phyloP scores from a whole-genome alignment of 164 flowering plant genomes.

The Aristolochia californica region DNA sequence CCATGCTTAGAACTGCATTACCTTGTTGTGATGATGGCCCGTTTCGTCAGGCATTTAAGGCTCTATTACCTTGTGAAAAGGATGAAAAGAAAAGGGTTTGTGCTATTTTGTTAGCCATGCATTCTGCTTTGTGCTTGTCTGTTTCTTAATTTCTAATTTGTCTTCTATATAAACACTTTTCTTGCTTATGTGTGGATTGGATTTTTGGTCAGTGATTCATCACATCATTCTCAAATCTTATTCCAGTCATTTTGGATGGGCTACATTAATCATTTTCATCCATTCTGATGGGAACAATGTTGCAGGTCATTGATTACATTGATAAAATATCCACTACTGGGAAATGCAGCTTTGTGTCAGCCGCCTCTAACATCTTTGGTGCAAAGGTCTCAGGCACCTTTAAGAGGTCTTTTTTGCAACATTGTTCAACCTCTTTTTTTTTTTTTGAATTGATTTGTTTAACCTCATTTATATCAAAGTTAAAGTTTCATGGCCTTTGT shows the following conservation, averaged over 20 bases:
- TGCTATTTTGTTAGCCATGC: not conserved
- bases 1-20: conserved; percentile 67
- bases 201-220: too few relatives aligned
- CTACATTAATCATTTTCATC: not conserved
- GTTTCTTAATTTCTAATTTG: not conserved
- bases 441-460: too few relatives aligned
- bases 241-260: not conserved
- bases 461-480: not conserved
- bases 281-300: not conserved
- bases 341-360: conserved; percentile 68
- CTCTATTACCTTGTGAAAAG: conserved; percentile 65
- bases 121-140: not conserved
- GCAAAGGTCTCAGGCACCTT: conserved; percentile 94
- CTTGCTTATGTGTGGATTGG: not conserved
- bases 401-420: conserved; percentile 48
- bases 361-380: conserved; percentile 64
- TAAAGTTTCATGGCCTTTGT: not conserved
- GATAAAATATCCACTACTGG: conserved; percentile 58
- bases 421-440: too few relatives aligned
- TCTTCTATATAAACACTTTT: not conserved
- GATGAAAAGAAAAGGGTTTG: conserved; percentile 77
- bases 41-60: conserved; percentile 77
- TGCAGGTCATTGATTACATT: conserved; percentile 71
- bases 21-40: conserved; percentile 75
- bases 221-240: too few relatives aligned